These are phyloP conservation scores for Yamadazyma kitorensis DNA, from an alignment of 805 yeast genomes.

Conservation along the genomic window DNA sequence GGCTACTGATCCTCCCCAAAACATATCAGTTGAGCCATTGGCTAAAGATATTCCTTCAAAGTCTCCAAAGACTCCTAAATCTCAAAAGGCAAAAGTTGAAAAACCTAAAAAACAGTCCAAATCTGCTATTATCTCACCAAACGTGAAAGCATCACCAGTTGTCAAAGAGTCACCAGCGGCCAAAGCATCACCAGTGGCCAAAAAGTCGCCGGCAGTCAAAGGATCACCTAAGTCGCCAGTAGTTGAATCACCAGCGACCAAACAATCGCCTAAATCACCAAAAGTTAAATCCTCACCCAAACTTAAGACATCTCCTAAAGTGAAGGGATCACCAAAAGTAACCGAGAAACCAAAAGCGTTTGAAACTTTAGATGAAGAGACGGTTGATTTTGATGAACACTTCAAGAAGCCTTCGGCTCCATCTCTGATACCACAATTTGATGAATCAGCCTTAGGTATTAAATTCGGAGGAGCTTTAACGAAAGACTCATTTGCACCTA, in stretches of 20 bases:
- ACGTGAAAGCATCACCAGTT: background rate
- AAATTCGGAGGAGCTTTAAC: conserved; percentile 2
- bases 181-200: conserved; percentile 1
- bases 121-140: background rate
- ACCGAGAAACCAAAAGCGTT: background rate
- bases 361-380: conserved; percentile 23
- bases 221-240: background rate
- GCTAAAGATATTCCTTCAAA: too few species aligned
- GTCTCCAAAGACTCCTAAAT: too few species aligned
- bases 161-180: background rate
- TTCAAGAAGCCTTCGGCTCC: too few species aligned
- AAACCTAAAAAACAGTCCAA: too few species aligned
- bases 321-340: background rate
- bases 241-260: conserved; percentile 1
- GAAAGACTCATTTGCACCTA: conserved; percentile 8
- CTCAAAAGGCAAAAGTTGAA: background rate
- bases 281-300: background rate
- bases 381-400: conserved; percentile 21
- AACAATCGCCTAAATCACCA: background rate
- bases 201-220: background rate
- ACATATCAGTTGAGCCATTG: too few species aligned
- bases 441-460: conserved; percentile 4
- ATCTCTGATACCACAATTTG: too few species aligned
- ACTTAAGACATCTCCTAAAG: background rate
- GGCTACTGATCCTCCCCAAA: too few species aligned